A percentile compares a stretch with the other conserved stretches of the same genome.
These are phyloP conservation scores for Berberis thunbergii DNA, from an alignment of 164 flowering plant species.

Conservation along the genomic window DNA sequence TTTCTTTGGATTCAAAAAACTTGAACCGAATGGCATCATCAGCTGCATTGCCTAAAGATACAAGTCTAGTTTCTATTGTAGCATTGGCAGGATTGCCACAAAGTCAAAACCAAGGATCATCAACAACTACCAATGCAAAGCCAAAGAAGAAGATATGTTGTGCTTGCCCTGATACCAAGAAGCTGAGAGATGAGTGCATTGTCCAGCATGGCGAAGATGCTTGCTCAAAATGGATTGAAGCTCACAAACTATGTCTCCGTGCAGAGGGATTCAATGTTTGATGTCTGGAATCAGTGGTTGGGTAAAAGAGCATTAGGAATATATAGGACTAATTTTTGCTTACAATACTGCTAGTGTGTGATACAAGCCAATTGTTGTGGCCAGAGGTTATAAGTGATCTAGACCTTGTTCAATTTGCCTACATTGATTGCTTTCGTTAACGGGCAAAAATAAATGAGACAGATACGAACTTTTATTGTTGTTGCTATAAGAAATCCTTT, in stretches of 20 bases:
- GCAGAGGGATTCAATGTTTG: conserved; percentile 64
- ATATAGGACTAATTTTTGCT: too few relatives aligned
- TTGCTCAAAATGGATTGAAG: conserved; percentile 65
- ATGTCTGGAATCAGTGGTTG: conserved; percentile 1
- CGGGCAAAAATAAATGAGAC: background rate
- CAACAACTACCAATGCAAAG: conserved; percentile 23
- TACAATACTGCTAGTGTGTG: too few relatives aligned
- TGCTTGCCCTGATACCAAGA: conserved; percentile 30
- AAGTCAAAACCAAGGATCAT: conserved; percentile 14
- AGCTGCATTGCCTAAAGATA: too few relatives aligned
- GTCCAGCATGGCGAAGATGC: conserved; percentile 56
- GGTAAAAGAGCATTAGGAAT: background rate
- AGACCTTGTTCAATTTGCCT: too few relatives aligned
- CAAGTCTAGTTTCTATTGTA: background rate
- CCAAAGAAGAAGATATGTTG: conserved; percentile 55
- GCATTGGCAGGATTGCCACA: conserved; percentile 15
- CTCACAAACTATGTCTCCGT: conserved; percentile 59
- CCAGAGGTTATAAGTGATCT: too few relatives aligned
- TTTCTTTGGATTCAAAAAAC: too few relatives aligned
- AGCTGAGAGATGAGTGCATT: conserved; percentile 26
- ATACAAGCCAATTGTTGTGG: too few relatives aligned
- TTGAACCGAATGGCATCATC: too few relatives aligned
- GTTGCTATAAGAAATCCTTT: too few relatives aligned
- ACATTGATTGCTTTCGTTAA: background rate
- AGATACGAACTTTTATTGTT: too few relatives aligned